phyloP scores from a whole-genome alignment of 2,329 filamentous ascomycete genomes.

The Stagonosporopsis rhizophila region DNA sequence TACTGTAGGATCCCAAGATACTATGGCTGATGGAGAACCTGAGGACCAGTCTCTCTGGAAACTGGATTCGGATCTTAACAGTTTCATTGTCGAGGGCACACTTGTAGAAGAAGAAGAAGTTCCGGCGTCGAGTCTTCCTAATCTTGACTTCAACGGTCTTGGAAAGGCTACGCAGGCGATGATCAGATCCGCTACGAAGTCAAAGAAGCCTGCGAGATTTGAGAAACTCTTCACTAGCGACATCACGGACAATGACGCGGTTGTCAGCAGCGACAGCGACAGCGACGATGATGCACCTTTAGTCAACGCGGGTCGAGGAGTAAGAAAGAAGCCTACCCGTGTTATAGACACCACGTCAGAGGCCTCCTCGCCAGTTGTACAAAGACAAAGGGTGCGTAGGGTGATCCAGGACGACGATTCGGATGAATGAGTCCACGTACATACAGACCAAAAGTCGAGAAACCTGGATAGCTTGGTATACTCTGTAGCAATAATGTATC shows the following conservation, averaged over 20 bases:
- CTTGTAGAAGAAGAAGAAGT: constrained; percentile 43
- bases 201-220: constrained; percentile 28
- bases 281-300: constrained; percentile 38
- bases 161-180: constrained; percentile 46
- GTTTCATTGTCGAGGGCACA: constrained; percentile 56
- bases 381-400: constrained; percentile 36
- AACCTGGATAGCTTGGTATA: not conserved
- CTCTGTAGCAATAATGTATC: not conserved
- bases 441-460: not conserved
- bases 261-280: constrained; percentile 48
- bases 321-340: constrained; percentile 25
- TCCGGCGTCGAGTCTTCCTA: constrained; percentile 44
- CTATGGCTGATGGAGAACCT: constrained; percentile 42
- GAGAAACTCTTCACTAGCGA: constrained; percentile 49
- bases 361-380: constrained; percentile 30
- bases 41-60: constrained; percentile 53
- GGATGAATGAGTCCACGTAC: constrained; percentile 27
- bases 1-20: constrained; percentile 55
- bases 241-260: constrained; percentile 40
- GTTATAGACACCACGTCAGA: constrained; percentile 36
- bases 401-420: constrained; percentile 44
- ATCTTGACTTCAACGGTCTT: constrained; percentile 34
- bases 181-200: constrained; percentile 29
- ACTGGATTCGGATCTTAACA: constrained; percentile 54
- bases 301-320: constrained; percentile 14